phyloP scores from a whole-genome alignment of 2,329 filamentous ascomycete species.

The Tolypocladium album region DNA sequence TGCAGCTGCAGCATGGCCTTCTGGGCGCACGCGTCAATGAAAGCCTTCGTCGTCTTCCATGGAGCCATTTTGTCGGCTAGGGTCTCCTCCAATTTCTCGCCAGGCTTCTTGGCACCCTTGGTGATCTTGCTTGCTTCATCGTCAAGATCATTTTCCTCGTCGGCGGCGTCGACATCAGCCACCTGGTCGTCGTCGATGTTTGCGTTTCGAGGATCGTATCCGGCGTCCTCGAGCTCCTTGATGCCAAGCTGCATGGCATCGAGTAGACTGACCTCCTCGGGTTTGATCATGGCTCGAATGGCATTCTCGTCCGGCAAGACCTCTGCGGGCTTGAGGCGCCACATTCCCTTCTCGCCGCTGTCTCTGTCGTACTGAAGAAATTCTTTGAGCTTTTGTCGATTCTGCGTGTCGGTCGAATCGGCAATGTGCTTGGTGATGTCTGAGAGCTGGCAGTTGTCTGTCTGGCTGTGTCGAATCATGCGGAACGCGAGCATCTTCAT shows the following conservation, averaged over 20 bases:
- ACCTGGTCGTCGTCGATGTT: slow-evolving; percentile 43
- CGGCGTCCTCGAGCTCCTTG: slow-evolving; percentile 82
- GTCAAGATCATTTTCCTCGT: slow-evolving; percentile 44
- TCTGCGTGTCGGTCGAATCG: slow-evolving; percentile 89
- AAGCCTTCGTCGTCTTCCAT: slow-evolving; percentile 95
- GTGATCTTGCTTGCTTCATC: slow-evolving; percentile 28
- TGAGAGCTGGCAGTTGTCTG: slow-evolving; percentile 59
- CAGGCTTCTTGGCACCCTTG: slow-evolving; percentile 30
- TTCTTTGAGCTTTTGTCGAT: slow-evolving; percentile 92
- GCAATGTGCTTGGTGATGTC: slow-evolving; percentile 88
- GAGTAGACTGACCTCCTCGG: slow-evolving; percentile 87
- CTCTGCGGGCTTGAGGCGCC: slow-evolving; percentile 67
- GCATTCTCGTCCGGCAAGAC: slow-evolving; percentile 68
- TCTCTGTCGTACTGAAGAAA: slow-evolving; percentile 89
- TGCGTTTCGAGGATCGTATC: slow-evolving; percentile 60
- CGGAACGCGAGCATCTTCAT: slow-evolving; percentile 94
- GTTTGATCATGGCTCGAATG: slow-evolving; percentile 81
- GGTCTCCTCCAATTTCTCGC: slow-evolving; percentile 51
- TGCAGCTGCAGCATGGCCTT: slow-evolving; percentile 97
- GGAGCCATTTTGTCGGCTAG: slow-evolving; percentile 85
- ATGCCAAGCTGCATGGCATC: slow-evolving; percentile 96
- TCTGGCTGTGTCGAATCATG: slow-evolving; percentile 66
- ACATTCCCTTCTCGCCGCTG: slow-evolving; percentile 56
- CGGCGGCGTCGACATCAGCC: slow-evolving; percentile 46
- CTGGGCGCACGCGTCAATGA: slow-evolving; percentile 82